These are phyloP conservation scores for Picochlorum sp. DNA, from an alignment of 139 green algal genomes.

Conservation along the genomic window DNA sequence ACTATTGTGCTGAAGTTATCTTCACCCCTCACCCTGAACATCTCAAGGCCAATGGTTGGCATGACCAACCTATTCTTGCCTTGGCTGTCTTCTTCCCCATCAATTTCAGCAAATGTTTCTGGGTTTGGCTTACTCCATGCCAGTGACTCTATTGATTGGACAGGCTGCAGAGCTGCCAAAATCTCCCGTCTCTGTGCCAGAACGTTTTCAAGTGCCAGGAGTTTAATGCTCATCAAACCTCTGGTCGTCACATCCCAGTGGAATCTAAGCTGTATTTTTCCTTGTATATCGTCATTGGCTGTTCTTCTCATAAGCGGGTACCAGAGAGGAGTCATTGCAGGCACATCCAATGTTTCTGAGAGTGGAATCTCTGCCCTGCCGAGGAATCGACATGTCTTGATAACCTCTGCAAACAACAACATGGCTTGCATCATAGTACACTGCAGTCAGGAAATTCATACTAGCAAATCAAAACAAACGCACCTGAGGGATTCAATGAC, in stretches of 20 bases:
- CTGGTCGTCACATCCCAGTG: slow-evolving; percentile 66
- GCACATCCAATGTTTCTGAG: slow-evolving; percentile 43
- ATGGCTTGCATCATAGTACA: slow-evolving; percentile 2
- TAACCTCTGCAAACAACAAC: slow-evolving; percentile 22
- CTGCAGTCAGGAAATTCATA: too few species aligned
- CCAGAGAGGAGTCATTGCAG: slow-evolving; percentile 29
- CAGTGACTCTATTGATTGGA: slow-evolving; percentile 17
- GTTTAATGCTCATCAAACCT: slow-evolving; percentile 62
- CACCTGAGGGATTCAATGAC: slow-evolving; percentile 15
- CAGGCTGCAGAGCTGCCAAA: slow-evolving; percentile 49
- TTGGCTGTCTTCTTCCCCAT: not conserved
- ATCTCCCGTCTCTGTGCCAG: slow-evolving; percentile 59
- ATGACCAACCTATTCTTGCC: not conserved
- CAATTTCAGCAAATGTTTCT: not conserved
- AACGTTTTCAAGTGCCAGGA: slow-evolving; percentile 57
- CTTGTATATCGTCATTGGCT: slow-evolving; percentile 34
- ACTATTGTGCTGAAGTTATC: not conserved
- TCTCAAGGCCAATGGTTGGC: slow-evolving; percentile 9
- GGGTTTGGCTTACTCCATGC: slow-evolving; percentile 9
- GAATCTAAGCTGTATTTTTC: slow-evolving; percentile 47
- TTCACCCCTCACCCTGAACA: slow-evolving; percentile 16
- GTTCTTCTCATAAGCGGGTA: slow-evolving; percentile 39
- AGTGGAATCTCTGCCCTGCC: slow-evolving; percentile 53
- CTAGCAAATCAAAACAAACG: slow-evolving; percentile 8
- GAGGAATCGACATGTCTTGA: slow-evolving; percentile 44